A percentile compares a stretch with the other conserved stretches of the same genome.
Conservation (phyloP, 768 basidiomycete species). For the Kwoniella heveanensis region DNA sequence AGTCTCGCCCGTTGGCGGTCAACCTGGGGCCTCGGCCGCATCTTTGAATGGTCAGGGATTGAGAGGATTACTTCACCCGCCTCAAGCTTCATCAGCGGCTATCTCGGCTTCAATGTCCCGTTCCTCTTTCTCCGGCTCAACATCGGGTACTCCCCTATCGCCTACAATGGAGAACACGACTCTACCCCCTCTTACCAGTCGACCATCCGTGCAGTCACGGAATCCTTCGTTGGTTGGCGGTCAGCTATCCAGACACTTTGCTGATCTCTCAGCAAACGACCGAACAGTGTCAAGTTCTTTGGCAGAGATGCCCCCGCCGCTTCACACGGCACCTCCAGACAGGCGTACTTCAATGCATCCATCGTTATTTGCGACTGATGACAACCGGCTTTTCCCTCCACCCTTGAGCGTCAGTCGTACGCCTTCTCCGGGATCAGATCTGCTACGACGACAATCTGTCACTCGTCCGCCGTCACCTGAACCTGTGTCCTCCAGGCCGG, state of each 20-base stretch:
- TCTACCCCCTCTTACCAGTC: slow-evolving; percentile 7
- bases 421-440: slow-evolving; percentile 4
- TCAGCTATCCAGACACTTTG: slow-evolving; percentile 42
- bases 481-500: slow-evolving; percentile 4
- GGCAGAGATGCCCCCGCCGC: slow-evolving; percentile 30
- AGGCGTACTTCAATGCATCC: slow-evolving; percentile 19
- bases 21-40: slow-evolving; percentile 5
- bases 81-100: slow-evolving; percentile 27
- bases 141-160: slow-evolving; percentile 15
- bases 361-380: slow-evolving; percentile 2
- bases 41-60: slow-evolving; percentile 9
- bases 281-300: slow-evolving; percentile 7
- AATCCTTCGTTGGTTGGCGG: slow-evolving; percentile 44
- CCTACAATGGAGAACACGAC: slow-evolving; percentile 14
- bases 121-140: slow-evolving; percentile 11
- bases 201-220: slow-evolving; percentile 25
- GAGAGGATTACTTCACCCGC: slow-evolving; percentile 24
- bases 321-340: slow-evolving; percentile 9
- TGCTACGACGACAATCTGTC: slow-evolving; percentile 18
- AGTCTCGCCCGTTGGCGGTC: slow-evolving; percentile 7
- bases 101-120: slow-evolving; percentile 23
- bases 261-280: slow-evolving; percentile 35
- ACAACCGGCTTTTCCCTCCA: slow-evolving; percentile 5
- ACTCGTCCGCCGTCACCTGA: slow-evolving; percentile 38
- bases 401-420: slow-evolving; percentile 12